These are phyloP conservation scores for Cystobasidiaceae sp. DNA, from an alignment of 1,284 basidiomycete species.

Conservation along the genomic window DNA sequence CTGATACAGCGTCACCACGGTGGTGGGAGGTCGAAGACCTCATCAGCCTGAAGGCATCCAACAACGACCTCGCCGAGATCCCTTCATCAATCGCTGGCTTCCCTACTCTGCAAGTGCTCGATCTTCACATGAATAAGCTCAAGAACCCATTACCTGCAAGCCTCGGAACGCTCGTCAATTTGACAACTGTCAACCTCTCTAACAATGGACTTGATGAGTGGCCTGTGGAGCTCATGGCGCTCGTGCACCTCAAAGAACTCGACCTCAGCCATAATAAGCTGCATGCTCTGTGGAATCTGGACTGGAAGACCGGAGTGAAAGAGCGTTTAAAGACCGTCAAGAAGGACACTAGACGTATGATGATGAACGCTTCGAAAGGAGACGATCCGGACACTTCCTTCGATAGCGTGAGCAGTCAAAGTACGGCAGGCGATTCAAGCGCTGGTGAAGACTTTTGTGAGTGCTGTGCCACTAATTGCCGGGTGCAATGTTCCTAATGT, in stretches of 20 bases:
- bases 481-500: background rate
- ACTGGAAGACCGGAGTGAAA: constrained; percentile 1
- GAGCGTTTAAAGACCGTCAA: constrained; percentile 8
- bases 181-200: constrained; percentile 26
- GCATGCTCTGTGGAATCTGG: background rate
- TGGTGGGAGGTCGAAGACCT: constrained; percentile 27
- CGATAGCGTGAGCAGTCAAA: constrained; percentile 22
- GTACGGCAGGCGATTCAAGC: constrained; percentile 17
- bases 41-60: constrained; percentile 25
- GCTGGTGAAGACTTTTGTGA: constrained; percentile 23
- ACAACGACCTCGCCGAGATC: constrained; percentile 24
- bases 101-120: constrained; percentile 14
- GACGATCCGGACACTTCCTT: constrained; percentile 3
- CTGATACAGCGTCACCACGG: background rate
- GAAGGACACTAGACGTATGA: background rate
- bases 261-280: constrained; percentile 29
- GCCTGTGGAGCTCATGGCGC: constrained; percentile 28
- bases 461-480: too few species aligned
- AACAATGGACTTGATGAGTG: constrained; percentile 18
- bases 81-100: constrained; percentile 23
- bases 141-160: constrained; percentile 14
- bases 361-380: background rate
- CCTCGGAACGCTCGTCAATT: constrained; percentile 11
- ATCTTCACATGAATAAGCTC: constrained; percentile 25
- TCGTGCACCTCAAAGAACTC: constrained; percentile 22